Percentiles rank a stretch among this genome's conserved stretches.
Conservation (phyloP, 176 grass and related monocot genomes). For the Puccinellia tenuiflora region DNA sequence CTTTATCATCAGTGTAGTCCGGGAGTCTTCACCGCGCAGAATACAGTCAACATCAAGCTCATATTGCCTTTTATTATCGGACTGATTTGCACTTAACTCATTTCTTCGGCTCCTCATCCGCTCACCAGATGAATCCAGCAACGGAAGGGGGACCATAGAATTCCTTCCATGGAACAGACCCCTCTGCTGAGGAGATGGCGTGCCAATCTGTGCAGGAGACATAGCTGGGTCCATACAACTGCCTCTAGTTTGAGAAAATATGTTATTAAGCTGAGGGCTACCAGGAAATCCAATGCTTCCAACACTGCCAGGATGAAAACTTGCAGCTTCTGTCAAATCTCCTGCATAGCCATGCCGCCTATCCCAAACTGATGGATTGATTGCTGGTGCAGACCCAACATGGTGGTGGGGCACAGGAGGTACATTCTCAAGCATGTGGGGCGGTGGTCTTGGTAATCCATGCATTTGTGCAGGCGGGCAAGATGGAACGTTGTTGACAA, state of each 20-base stretch:
- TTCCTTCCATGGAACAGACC: slow-evolving; percentile 77
- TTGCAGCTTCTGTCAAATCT: slow-evolving; percentile 40
- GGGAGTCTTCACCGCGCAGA: slow-evolving; percentile 59
- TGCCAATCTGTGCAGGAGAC: slow-evolving; percentile 50
- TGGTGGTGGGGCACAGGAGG: slow-evolving; percentile 59
- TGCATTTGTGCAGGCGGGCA: slow-evolving; percentile 45
- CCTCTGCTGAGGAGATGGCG: slow-evolving; percentile 77
- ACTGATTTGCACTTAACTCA: slow-evolving; percentile 59
- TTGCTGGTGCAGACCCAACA: slow-evolving; percentile 74
- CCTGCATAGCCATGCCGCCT: slow-evolving; percentile 43
- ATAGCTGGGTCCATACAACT: slow-evolving; percentile 58
- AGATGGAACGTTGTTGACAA: slow-evolving; percentile 50
- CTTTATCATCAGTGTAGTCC: slow-evolving; percentile 96
- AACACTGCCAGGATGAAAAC: slow-evolving; percentile 62
- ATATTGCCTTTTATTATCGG: slow-evolving; percentile 83
- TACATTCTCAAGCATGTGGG: slow-evolving; percentile 55
- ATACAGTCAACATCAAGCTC: slow-evolving; percentile 92
- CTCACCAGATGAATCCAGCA: slow-evolving; percentile 54
- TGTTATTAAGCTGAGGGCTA: slow-evolving; percentile 62
- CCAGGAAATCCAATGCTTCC: slow-evolving; percentile 73
- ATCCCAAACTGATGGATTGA: slow-evolving; percentile 68
- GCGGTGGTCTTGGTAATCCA: slow-evolving; percentile 60
- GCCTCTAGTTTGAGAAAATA: slow-evolving; percentile 52
- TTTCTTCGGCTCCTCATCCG: slow-evolving; percentile 68
- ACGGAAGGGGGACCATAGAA: slow-evolving; percentile 55